Base-by-base conservation (phyloP, 73 alveolate genomes). In the Effrenium voratum region DNA sequence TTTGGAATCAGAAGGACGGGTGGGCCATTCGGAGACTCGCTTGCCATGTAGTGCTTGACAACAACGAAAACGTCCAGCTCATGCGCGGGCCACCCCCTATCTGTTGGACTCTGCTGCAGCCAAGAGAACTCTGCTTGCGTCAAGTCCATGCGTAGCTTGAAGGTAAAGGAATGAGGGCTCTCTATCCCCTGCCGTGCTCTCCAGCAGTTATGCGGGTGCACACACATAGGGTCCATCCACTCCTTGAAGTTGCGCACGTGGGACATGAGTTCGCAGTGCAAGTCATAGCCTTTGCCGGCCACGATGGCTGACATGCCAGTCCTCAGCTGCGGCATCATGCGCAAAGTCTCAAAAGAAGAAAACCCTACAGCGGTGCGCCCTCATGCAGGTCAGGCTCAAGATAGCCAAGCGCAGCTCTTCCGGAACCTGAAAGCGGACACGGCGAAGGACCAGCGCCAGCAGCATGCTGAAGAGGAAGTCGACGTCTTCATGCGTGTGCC, bases 401-500 rank as follows among this genome's bases (percentile, higher is more conserved):
- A n/a, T n/a, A n/a, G n/a, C n/a, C n/a, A n/a, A n/a, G n/a, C n/a
- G n/a, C n/a, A n/a, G n/a, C n/a, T n/a, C n/a, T n/a, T n/a, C 83
- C 36, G 83, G 83, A n/a, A 38, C 13, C 49, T 30, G 46, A 8
- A 72, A 26, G 19, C 16, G 13, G 50, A 22, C 22, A 5, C 8
- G 24, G 13, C 83, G 83, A 38, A 72, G 83, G 3, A 72, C 83
- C 36, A 19, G 24, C 49, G 83, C 83, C 5, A 36, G 50, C 50
- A 72, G 83, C 13, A 72, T 4, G 83, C 50, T 38, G 49, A 72
- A 72, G 30, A 72, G 5, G 30, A 36, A 38, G 30, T 72, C 83
- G 28, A 72, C 28, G 49, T 72, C 83, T 32, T 72, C 49, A 47
- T 72, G 83, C 30, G 83, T 72, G 83, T 72, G 83, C 3, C 83